Base-by-base conservation (phyloP, 1,284 basidiomycete genomes). In the Tilletia horrida region DNA sequence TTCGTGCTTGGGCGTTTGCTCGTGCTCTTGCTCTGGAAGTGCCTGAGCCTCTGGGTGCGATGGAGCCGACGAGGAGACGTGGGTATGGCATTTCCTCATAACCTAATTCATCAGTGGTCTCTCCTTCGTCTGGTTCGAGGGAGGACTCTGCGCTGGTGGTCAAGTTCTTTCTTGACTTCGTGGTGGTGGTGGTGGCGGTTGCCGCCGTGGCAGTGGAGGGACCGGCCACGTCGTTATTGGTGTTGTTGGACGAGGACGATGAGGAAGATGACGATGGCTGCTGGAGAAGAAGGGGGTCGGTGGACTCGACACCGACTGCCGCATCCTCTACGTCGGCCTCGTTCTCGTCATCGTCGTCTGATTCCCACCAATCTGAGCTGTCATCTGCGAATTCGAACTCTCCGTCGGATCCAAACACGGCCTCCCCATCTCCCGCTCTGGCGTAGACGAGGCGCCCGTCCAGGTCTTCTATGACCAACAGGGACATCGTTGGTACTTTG, bases 11-110 rank as follows among this genome's bases (percentile, higher is more conserved):
- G 3, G 55, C 55, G 35, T 35, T 59, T 16, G 55, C 55, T 18
- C 55, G 55, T 11, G 55, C 55, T 3, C 55, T 25, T 31, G 55
- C 55, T 59, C 55, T 25, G 31, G 27, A 31, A 27, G 31, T 59
- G 27, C 55, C 55, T 14, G 27, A 31, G 18, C 80, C 80, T 3
- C 70, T 71, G 13, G 80, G 80, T 7, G 78, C 79, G 27, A 81
- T 74, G 9, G 79, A 81, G 27, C 80, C 80, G 44, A 81, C 75
- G 11, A 81, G 71, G 9, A 81, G 69, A 25, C 80, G 68, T 0
- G 80, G 79, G 25, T 79, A 81, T 0, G 79, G 79, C 80, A 81
- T 81, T 47, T 81, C 80, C 27, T 81, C 76, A 23, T 80, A 77
- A 1, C 75, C 76, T 1, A 81, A 73, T 66, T 81, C 80, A 63